Evolutionary conservation across 352 stramenopile genomes (phyloP), one percentile per base, ranked within the genome.

Genomic region (Halophytophthora polymorphica): DNA sequence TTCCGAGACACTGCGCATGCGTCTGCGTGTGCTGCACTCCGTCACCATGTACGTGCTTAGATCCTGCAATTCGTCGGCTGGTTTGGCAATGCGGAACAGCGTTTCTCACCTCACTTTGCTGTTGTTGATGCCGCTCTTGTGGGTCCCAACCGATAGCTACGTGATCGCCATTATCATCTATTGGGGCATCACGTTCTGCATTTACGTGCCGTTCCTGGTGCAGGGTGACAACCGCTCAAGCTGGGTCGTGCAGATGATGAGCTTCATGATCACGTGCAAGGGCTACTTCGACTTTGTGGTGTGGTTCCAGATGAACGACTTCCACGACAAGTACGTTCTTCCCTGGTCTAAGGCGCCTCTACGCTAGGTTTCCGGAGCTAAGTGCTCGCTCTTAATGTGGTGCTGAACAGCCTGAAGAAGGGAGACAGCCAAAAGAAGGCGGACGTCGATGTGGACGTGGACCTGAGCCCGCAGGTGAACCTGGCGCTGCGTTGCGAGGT

Each of bases 151-250:
- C 12, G 34, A 22, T 45, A 92, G 82, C 38, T 93, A 93, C 44
- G 83, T 94, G 56, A 92, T 94, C 33, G 84, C 84, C n/a, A 93
- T 95, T 55, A 91, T 95, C 65, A 90, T 95, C 50, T 95, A 95
- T 66, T 95, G 84, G 84, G 78, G 75, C 13, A 58, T 95, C 56
- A 92, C 81, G 14, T 93, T 95, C 58, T 69, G 74, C 50, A 68
- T 93, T 54, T 95, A 93, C 61, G 80, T 95, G 50, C 84, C 84
- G 39, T 95, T 92, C 52, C 55, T 95, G 22, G 65, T 89, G n/a
- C 63, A 89, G 58, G 65, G 64, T 2, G 35, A 81, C 7, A 77
- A 72, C 15, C 69, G 73, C 29, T 67, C 61, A 14, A 58, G 53
- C 29, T 63, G 69, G 63, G 57, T 94, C 11, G 64, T 62, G 33